Evolutionary conservation across 2,329 filamentous ascomycete genomes (phyloP), one percentile per base, ranked within the genome.

Genomic region (Talaromyces sp.): DNA sequence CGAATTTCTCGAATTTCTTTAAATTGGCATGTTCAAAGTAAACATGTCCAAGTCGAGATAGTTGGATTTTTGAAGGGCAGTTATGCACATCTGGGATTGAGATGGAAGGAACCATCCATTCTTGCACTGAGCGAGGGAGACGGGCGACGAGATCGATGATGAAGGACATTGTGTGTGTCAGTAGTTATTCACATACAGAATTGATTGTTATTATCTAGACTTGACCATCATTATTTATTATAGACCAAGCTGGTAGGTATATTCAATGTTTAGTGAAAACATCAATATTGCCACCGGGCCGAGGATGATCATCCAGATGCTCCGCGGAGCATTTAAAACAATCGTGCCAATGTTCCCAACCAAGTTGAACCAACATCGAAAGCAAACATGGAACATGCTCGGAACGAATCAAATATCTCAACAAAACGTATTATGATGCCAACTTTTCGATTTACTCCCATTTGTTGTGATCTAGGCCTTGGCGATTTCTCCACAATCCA

Each of bases 11-110:
- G 25, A 71, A 69, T 22, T 61, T 62, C 2, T 71, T 61, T 0
- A 75, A 58, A 53, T 72, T 65, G 15, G 62, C 58, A 59, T 75
- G 73, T 49, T 70, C 67, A 52, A 70, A 74, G 51, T 69, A 69
- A 28, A 74, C 68, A 56, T 74, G 68, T 9, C 59, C 66, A 5
- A 75, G 63, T 39, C 69, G 66, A 13, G 58, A 55, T 2, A 75
- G 64, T 47, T 70, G 66, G n/a, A 75, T 58, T 59, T 69, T 69
- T 10, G 57, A 55, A 1, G 66, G 64, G 10, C 60, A 15, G 55
- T 73, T 73, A 8, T 52, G 30, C 1, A 67, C 66, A 22, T 52
- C 47, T 6, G 64, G 65, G n/a, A 71, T 67, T 8, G 51, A 42
- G 57, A 59, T 65, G 25, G 47, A 28, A 22, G 62, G 58, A 6